Evolutionary conservation across 2,329 filamentous ascomycete species (phyloP).

Genomic region (Aureobasidium melanogenum): DNA sequence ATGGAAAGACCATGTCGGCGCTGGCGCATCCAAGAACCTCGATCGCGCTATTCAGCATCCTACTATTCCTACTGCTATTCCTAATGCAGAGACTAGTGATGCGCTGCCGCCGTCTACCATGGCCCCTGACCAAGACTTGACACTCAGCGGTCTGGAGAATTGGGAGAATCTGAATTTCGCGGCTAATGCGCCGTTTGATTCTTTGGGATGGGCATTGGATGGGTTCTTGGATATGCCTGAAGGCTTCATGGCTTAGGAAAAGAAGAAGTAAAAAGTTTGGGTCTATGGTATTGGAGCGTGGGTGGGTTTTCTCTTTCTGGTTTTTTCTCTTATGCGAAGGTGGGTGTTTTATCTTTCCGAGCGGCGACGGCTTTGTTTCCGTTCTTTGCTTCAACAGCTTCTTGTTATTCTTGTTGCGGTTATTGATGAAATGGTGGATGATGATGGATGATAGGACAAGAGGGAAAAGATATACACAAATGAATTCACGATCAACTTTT

Average conservation of each 20-base stretch:
- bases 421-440: neutral
- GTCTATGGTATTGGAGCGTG: neutral
- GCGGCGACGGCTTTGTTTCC: neutral
- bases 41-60: constrained; percentile 68
- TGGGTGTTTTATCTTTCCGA: neutral
- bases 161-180: constrained; percentile 31
- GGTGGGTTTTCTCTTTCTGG: neutral
- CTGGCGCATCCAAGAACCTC: constrained; percentile 38
- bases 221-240: constrained; percentile 67
- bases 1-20: constrained; percentile 66
- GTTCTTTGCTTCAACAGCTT: constrained; percentile 4
- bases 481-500: constrained; percentile 9
- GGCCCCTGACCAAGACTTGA: constrained; percentile 30
- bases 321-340: neutral
- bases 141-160: constrained; percentile 20
- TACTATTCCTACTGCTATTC: constrained; percentile 35
- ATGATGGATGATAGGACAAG: neutral
- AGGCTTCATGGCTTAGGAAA: constrained; percentile 12
- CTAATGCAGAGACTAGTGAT: neutral
- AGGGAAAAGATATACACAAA: neutral
- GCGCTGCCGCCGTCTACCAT: constrained; percentile 1
- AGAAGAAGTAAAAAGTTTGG: neutral
- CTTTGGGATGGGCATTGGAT: constrained; percentile 88
- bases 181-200: constrained; percentile 77
- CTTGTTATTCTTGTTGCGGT: neutral